phyloP scores from a whole-genome alignment of 2,329 filamentous ascomycete genomes.

The Volutella citrinella region DNA sequence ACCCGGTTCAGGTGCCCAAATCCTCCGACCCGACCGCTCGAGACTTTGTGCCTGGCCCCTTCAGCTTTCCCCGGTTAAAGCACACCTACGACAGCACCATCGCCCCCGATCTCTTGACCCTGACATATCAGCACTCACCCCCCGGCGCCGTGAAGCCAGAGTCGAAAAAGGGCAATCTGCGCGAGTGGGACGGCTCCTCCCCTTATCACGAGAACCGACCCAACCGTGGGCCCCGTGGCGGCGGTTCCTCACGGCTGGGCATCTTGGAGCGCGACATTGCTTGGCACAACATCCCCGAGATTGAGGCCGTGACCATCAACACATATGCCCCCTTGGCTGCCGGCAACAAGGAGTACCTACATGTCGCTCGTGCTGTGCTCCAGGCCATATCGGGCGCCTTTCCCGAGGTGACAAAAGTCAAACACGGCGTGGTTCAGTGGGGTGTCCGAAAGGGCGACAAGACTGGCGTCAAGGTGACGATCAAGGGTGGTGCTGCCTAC shows the following conservation, averaged over 20 bases:
- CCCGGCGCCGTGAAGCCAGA: slow-evolving; percentile 63
- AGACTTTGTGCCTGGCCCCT: slow-evolving; percentile 86
- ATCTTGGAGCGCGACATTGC: slow-evolving; percentile 71
- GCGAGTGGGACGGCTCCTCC: slow-evolving; percentile 84
- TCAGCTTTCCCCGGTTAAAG: slow-evolving; percentile 80
- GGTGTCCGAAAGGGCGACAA: slow-evolving; percentile 68
- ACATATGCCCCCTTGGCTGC: slow-evolving; percentile 67
- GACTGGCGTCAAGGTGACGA: slow-evolving; percentile 71
- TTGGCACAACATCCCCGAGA: slow-evolving; percentile 81
- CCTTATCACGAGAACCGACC: slow-evolving; percentile 94
- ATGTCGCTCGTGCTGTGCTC: slow-evolving; percentile 78
- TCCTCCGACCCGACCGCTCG: slow-evolving; percentile 84
- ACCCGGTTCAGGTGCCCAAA: slow-evolving; percentile 87
- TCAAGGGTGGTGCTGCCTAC: slow-evolving; percentile 78
- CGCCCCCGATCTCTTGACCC: slow-evolving; percentile 80
- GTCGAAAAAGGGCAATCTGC: slow-evolving; percentile 60
- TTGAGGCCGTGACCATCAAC: slow-evolving; percentile 79
- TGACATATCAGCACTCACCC: slow-evolving; percentile 82
- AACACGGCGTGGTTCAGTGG: slow-evolving; percentile 71
- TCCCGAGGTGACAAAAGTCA: slow-evolving; percentile 67
- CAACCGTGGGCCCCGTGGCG: slow-evolving; percentile 78
- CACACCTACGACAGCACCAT: slow-evolving; percentile 89
- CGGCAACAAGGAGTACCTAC: slow-evolving; percentile 70
- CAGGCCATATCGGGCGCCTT: slow-evolving; percentile 82
- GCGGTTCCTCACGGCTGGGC: slow-evolving; percentile 59